phyloP scores from a whole-genome alignment of 2,329 filamentous ascomycete species.

The Claviceps pazoutovae region DNA sequence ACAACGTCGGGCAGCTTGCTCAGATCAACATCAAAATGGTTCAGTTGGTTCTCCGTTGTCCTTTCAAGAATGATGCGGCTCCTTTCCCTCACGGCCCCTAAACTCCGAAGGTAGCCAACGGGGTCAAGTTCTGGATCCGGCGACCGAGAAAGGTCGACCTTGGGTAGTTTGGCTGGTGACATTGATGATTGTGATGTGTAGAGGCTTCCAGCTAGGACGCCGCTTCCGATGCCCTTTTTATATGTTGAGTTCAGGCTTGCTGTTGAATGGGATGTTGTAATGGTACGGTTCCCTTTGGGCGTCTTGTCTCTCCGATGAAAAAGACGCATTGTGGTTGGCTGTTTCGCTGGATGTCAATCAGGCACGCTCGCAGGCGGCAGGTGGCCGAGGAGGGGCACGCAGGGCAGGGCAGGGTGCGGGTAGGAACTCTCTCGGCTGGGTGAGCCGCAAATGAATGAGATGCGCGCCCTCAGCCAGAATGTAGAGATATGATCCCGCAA shows the following conservation, averaged over 20 bases:
- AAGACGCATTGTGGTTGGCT: conserved; percentile 31
- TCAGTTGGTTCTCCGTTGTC: conserved; percentile 61
- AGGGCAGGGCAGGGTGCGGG: conserved; percentile 8
- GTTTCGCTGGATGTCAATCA: conserved; percentile 5
- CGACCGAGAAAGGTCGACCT: conserved; percentile 67
- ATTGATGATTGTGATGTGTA: conserved; percentile 29
- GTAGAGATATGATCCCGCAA: neutral
- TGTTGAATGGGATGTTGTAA: conserved; percentile 32
- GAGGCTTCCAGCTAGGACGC: conserved; percentile 36
- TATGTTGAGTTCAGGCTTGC: conserved; percentile 37
- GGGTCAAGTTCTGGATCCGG: conserved; percentile 83
- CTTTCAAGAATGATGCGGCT: conserved; percentile 61
- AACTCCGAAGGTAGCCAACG: conserved; percentile 77
- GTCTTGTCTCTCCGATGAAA: conserved; percentile 42
- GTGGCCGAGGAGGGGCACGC: conserved; percentile 3
- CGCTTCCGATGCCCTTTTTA: conserved; percentile 23
- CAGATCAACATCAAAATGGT: conserved; percentile 83
- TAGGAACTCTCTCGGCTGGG: conserved; percentile 6
- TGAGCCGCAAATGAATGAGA: conserved; percentile 5
- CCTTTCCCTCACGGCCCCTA: conserved; percentile 75
- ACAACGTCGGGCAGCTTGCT: conserved; percentile 72
- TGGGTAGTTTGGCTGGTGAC: conserved; percentile 44
- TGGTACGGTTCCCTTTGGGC: conserved; percentile 26
- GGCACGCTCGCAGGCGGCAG: conserved; percentile 5
- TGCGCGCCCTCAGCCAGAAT: neutral